These are phyloP conservation scores for Phlegmacium glaucopus DNA, from an alignment of 768 basidiomycete species.

Conservation along the genomic window DNA sequence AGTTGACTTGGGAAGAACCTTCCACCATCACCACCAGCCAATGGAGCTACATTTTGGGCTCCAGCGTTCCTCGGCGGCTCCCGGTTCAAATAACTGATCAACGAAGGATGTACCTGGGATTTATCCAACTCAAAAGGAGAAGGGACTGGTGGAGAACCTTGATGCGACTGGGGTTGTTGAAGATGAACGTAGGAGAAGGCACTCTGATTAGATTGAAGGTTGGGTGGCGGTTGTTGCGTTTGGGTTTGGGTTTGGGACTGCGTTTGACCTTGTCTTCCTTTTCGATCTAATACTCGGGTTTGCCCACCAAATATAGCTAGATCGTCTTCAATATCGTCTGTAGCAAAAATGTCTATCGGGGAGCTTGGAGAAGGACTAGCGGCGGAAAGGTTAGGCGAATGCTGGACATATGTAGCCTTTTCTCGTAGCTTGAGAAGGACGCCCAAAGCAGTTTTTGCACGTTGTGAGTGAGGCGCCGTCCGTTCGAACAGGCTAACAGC, in stretches of 20 bases:
- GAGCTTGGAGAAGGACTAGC: neutral
- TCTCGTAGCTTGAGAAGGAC: constrained; percentile 44
- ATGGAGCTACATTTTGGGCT: neutral
- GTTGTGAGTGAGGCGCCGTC: constrained; percentile 39
- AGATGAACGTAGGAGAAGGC: too few species aligned
- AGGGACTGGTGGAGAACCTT: too few species aligned
- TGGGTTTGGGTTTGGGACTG: constrained; percentile 1
- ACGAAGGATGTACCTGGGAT: constrained; percentile 28
- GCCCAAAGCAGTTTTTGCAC: constrained; percentile 43
- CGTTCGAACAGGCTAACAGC: constrained; percentile 46
- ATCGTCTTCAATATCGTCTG: constrained; percentile 39
- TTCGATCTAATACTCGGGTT: constrained; percentile 38
- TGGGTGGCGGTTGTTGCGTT: neutral
- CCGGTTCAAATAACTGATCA: constrained; percentile 31
- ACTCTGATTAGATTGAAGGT: too few species aligned
- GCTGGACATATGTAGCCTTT: constrained; percentile 37
- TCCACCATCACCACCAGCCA: too few species aligned
- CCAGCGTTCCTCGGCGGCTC: constrained; percentile 21
- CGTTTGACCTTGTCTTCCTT: constrained; percentile 10
- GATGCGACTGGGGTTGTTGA: too few species aligned
- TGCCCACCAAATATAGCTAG: constrained; percentile 56
- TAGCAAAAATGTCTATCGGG: too few species aligned
- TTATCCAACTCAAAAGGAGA: constrained; percentile 5
- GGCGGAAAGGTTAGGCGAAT: constrained; percentile 9
- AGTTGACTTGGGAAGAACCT: too few species aligned